These are phyloP conservation scores for Physcomitrellopsis africana DNA, from an alignment of 225 moss, liverwort and hornwort species.

Conservation along the genomic window DNA sequence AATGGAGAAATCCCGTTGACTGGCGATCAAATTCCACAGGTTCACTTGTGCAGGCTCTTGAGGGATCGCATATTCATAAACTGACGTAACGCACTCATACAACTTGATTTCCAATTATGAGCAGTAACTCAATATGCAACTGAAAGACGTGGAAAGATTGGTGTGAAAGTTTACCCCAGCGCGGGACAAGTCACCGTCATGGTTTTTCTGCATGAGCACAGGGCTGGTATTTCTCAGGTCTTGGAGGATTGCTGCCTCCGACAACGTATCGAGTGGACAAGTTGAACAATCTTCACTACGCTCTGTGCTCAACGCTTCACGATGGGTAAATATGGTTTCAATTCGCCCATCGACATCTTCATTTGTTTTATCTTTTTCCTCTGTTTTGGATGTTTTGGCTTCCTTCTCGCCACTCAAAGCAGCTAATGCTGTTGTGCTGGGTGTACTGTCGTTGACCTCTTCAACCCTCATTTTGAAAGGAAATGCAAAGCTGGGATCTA, in stretches of 20 bases:
- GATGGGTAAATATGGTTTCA: conserved; percentile 26
- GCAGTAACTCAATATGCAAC: too few relatives aligned
- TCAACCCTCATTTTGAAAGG: conserved; percentile 33
- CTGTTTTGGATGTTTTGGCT: background rate
- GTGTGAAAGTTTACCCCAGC: conserved; percentile 36
- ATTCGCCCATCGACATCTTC: conserved; percentile 34
- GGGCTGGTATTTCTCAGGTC: conserved; percentile 39
- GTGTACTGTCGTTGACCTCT: background rate
- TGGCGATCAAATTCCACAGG: conserved; percentile 3
- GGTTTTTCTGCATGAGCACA: conserved; percentile 34
- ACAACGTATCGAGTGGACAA: conserved; percentile 39
- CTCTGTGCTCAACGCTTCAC: conserved; percentile 30
- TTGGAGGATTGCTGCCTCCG: conserved; percentile 43
- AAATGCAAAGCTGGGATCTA: conserved; percentile 29
- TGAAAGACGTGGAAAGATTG: background rate
- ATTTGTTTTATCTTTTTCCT: background rate
- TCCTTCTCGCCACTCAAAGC: conserved; percentile 46
- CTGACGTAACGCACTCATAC: background rate
- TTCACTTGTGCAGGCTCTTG: background rate
- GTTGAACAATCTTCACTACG: conserved; percentile 36
- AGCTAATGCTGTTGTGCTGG: conserved; percentile 50
- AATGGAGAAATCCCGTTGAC: background rate
- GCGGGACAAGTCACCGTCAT: conserved; percentile 32
- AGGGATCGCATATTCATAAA: background rate
- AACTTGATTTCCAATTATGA: background rate